Base-by-base conservation (phyloP, 2,329 filamentous ascomycete genomes). In the Phialophora tarda region DNA sequence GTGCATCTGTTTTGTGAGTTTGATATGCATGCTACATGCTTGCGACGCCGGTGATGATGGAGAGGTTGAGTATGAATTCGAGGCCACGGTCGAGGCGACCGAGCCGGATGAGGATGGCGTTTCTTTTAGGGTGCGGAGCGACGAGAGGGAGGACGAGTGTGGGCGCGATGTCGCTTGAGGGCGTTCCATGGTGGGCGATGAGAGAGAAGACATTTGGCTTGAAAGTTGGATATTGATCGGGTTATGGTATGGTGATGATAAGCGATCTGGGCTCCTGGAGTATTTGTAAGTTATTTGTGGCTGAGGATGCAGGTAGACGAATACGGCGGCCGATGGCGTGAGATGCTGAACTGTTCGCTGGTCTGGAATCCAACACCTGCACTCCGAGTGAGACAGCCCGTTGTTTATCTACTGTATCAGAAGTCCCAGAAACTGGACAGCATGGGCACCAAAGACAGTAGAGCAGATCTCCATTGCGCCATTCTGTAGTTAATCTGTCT, bases 1-100 rank as follows among this genome's bases (percentile, higher is more conserved):
- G 2, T 60, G 66, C 66, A 69, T 71, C 55, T 71, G 69, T 41
- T 60, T 67, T 11, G 64, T 57, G 55, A 71, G 66, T 34, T 69
- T 69, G 51, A 38, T 47, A 56, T 70, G 68, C 62, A 70, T 66
- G 34, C 67, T 65, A 17, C 54, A 66, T 11, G 30, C 5, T 23
- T 24, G 48, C 21, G 48, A 24, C 24, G 48, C 10, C 14, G 48
- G 23, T 17, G 23, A 26, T 12, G 48, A 51, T 5, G 48, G 24
- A 1, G 24, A 17, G 21, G 23, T 51, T 26, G 48, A 51, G 48
- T 51, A 41, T 50, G 59, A 28, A 4, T 50, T 34, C 11, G 59
- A 55, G 28, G 26, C 11, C 3, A 34, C 3, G 8, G 53, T 55
- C 8, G 53, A 55, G 28, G 53, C 55, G 30, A 34, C 23, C 23